A percentile compares a stretch with the other conserved stretches of the same genome.
Evolutionary conservation across 2,329 filamentous ascomycete genomes (phyloP).

Genomic region (Colletotrichum eleusines): DNA sequence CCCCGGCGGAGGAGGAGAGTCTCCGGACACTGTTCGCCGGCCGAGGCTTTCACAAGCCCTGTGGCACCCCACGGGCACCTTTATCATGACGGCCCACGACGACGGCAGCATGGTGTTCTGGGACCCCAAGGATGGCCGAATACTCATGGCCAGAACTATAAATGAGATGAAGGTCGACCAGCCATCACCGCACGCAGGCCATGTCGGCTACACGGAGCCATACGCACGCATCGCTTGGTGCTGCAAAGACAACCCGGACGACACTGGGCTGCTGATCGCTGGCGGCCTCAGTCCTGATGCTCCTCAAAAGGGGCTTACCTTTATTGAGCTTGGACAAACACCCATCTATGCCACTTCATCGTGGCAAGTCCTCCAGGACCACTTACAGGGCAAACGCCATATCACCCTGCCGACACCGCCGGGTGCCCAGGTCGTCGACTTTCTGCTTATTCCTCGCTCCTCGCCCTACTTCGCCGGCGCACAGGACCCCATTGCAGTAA

Average conservation of each 20-base stretch:
- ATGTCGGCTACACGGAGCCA: constrained; percentile 75
- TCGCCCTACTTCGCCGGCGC: constrained; percentile 90
- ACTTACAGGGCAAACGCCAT: constrained; percentile 83
- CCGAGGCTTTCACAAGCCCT: constrained; percentile 85
- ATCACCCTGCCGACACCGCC: constrained; percentile 80
- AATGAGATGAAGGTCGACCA: constrained; percentile 80
- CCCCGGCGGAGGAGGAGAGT: constrained; percentile 80
- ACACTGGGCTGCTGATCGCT: constrained; percentile 88
- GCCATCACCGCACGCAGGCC: constrained; percentile 64
- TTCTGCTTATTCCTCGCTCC: constrained; percentile 83
- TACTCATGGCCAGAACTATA: constrained; percentile 86
- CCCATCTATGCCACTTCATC: constrained; percentile 92
- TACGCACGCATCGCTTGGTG: constrained; percentile 90
- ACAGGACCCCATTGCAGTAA: constrained; percentile 89
- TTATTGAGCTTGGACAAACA: constrained; percentile 89
- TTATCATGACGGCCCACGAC: constrained; percentile 87
- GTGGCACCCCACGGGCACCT: constrained; percentile 96
- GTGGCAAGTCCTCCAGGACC: constrained; percentile 84
- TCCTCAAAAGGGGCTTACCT: constrained; percentile 81
- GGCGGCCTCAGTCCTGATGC: constrained; percentile 80
- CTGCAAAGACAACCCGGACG: constrained; percentile 92
- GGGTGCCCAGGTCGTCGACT: constrained; percentile 81
- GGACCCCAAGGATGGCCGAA: constrained; percentile 89
- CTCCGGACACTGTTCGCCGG: constrained; percentile 71
- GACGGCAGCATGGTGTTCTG: constrained; percentile 94